phyloP scores from a whole-genome alignment of 345 rosid genomes.

The Anastatica hierochuntica region DNA sequence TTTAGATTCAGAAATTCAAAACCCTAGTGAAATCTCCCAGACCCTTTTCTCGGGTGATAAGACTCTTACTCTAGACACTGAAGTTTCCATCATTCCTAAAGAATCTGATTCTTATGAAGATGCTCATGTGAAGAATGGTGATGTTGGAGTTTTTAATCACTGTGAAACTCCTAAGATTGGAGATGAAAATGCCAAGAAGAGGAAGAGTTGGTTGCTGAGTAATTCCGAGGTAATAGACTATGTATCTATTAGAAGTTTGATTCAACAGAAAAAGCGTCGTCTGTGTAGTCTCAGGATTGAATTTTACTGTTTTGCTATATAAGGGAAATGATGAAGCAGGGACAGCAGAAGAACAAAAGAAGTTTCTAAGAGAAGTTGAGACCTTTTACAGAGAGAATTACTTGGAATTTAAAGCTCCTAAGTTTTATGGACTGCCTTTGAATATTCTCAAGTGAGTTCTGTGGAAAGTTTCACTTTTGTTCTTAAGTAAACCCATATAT shows the following conservation, averaged over 20 bases:
- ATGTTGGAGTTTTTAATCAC: slow-evolving; percentile 9
- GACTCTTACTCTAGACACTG: slow-evolving; percentile 22
- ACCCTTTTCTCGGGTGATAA: slow-evolving; percentile 13
- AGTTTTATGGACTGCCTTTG: slow-evolving; percentile 65
- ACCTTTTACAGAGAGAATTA: slow-evolving; percentile 41
- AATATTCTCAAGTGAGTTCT: slow-evolving; percentile 68
- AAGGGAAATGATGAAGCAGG: slow-evolving; percentile 41
- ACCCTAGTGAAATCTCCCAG: slow-evolving; percentile 23
- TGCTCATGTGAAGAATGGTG: slow-evolving; percentile 6
- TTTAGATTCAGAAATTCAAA: slow-evolving; percentile 3
- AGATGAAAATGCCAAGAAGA: slow-evolving; percentile 25
- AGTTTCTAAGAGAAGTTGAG: slow-evolving; percentile 68
- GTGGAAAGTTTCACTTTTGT: slow-evolving; percentile 13
- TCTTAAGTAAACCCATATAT: neutral
- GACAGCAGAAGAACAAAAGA: slow-evolving; percentile 51
- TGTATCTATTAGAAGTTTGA: too few relatives aligned
- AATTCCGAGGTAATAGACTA: slow-evolving; percentile 47
- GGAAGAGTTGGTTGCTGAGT: slow-evolving; percentile 53
- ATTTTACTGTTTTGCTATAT: neutral
- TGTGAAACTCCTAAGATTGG: slow-evolving; percentile 28
- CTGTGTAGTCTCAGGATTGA: neutral
- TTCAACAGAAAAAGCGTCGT: too few relatives aligned
- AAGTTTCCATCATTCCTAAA: too few relatives aligned
- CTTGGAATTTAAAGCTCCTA: slow-evolving; percentile 69
- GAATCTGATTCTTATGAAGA: slow-evolving; percentile 1